Percentiles rank a stretch among this genome's conserved stretches.
phyloP scores from a whole-genome alignment of 1,139 yeast genomes.

The Pneumocystis wakefieldiae region DNA sequence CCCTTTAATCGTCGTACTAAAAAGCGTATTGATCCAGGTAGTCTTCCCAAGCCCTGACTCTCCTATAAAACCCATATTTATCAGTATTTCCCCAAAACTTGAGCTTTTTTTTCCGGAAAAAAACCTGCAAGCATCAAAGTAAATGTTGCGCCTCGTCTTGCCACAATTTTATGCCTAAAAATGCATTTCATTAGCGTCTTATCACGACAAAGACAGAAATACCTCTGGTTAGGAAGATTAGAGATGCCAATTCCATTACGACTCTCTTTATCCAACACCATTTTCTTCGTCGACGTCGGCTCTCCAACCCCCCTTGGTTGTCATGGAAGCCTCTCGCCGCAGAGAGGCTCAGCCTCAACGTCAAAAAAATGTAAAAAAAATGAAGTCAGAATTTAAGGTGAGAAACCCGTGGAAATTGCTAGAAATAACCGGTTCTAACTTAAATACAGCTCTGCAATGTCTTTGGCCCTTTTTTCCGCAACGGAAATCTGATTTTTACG shows the following conservation, averaged over 20 bases:
- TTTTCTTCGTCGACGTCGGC: background rate
- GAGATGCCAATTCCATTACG: constrained; percentile 7
- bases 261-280: background rate
- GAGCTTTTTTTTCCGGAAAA: constrained; percentile 52
- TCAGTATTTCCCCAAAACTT: background rate
- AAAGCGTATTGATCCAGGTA: constrained; percentile 81
- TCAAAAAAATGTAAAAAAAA: background rate
- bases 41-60: constrained; percentile 34
- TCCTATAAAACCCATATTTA: background rate
- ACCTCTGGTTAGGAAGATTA: constrained; percentile 8
- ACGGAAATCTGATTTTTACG: constrained; percentile 77
- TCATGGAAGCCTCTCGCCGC: background rate
- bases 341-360: background rate
- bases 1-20: constrained; percentile 39
- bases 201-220: background rate
- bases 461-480: constrained; percentile 84
- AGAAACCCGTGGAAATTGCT: background rate
- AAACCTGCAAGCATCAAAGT: constrained; percentile 95
- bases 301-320: background rate
- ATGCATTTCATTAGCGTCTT: background rate
- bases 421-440: background rate
- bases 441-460: constrained; percentile 54
- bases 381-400: background rate
- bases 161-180: constrained; percentile 64
- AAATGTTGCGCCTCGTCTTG: constrained; percentile 76